phyloP scores from a whole-genome alignment of 768 basidiomycete genomes.

The Amanita muscaria region DNA sequence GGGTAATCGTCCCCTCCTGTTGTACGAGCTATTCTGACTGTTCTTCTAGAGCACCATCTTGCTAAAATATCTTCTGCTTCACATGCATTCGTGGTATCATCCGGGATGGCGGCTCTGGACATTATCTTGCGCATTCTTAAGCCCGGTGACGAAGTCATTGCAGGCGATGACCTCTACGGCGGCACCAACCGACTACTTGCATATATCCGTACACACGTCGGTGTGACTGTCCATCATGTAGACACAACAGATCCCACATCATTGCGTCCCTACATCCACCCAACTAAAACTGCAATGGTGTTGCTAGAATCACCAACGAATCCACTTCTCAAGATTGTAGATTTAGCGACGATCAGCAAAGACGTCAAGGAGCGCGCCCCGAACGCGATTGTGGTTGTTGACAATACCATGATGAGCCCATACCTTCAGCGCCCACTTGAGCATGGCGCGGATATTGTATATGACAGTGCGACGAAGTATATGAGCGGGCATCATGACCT shows the following conservation, averaged over 20 bases:
- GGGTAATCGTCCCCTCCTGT: conserved; percentile 15
- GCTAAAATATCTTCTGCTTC: conserved; percentile 92
- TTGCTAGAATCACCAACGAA: conserved; percentile 97
- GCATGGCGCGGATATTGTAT: conserved; percentile 93
- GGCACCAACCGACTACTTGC: conserved; percentile 92
- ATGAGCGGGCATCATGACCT: conserved; percentile 97
- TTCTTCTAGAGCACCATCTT: conserved; percentile 78
- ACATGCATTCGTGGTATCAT: conserved; percentile 88
- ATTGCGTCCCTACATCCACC: conserved; percentile 53
- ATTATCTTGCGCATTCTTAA: conserved; percentile 90
- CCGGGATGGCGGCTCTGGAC: conserved; percentile 97
- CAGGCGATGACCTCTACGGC: conserved; percentile 96
- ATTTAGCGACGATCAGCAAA: conserved; percentile 74
- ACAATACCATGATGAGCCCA: conserved; percentile 99
- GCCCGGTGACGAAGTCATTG: conserved; percentile 92
- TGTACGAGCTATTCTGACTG: conserved; percentile 2
- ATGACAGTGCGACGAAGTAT: conserved; percentile 97
- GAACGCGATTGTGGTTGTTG: conserved; percentile 79
- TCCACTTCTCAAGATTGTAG: conserved; percentile 90
- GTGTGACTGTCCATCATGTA: conserved; percentile 86
- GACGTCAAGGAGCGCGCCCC: conserved; percentile 78
- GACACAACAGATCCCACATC: conserved; percentile 75
- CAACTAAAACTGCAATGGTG: conserved; percentile 85
- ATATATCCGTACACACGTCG: conserved; percentile 81
- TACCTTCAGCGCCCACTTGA: conserved; percentile 93